Evolutionary conservation across 257 asterid genomes (phyloP).

Genomic region (Coffea canephora): DNA sequence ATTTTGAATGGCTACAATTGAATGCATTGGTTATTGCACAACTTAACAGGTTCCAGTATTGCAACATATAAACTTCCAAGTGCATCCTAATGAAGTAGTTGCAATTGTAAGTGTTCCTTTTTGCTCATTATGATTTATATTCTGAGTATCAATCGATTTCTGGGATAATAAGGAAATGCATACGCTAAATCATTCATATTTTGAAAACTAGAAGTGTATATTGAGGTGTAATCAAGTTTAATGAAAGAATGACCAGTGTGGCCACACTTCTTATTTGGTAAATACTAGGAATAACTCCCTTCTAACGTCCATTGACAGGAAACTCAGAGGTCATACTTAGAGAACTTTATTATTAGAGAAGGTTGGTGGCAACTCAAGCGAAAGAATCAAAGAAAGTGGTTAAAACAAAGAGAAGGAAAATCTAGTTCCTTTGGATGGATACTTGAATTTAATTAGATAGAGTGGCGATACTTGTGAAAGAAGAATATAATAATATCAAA

Average conservation of each 20-base stretch:
- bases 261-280: background rate
- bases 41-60: constrained; percentile 69
- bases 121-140: background rate
- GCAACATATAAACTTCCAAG: constrained; percentile 56
- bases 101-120: constrained; percentile 67
- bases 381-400: too few relatives aligned
- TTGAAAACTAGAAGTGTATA: background rate
- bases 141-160: background rate
- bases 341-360: too few relatives aligned
- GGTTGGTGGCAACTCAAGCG: too few relatives aligned
- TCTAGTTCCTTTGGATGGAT: too few relatives aligned
- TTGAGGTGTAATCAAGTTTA: too few relatives aligned
- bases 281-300: too few relatives aligned
- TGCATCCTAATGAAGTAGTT: constrained; percentile 85
- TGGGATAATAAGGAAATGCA: background rate
- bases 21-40: constrained; percentile 17
- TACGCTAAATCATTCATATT: background rate
- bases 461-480: too few relatives aligned
- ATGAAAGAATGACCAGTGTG: background rate
- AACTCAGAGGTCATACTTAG: too few relatives aligned
- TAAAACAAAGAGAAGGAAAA: too few relatives aligned
- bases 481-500: too few relatives aligned
- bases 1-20: background rate
- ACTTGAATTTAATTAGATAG: too few relatives aligned
- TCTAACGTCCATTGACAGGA: too few relatives aligned